Evolutionary conservation across 2,329 filamentous ascomycete species (phyloP), one percentile per base, ranked within the genome.

Genomic region (Fusarium chlamydosporum): DNA sequence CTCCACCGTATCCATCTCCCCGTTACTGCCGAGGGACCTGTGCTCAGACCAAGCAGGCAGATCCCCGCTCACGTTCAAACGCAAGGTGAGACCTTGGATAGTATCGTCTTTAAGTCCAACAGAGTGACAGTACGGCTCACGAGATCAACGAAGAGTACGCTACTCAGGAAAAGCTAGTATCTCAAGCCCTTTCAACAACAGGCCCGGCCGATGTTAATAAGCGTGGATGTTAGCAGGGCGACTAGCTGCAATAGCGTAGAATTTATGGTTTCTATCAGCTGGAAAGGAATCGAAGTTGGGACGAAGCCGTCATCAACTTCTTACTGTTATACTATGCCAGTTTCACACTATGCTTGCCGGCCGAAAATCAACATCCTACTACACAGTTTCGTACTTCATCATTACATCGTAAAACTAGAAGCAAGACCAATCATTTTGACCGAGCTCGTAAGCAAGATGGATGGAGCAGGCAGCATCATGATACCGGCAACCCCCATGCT

Each of bases 21-120:
- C 40, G 31, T 52, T 31, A 66, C 51, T 68, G 61, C 66, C 67
- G 56, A 66, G n/a, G 23, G 67, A 42, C 34, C n/a, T 27, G 50
- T 63, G 48, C 50, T 67, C 33, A 38, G 47, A 50, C 47, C 47
- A 27, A 18, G 16, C 16, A 37, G 33, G 46, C 40, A 48, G 37
- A 40, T 40, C 51, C 35, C 52, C 41, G 52, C 50, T 65, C 45
- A 47, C 27, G n/a, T 26, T 31, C 33, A 43, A 20, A 35, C 27
- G 12, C 46, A 61, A 42, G 13, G 33, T 42, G 38, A 53, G 33
- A 38, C 47, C 18, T 16, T 18, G 18, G 20, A 29, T 20, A 65
- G 38, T 40, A 29, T 9, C 29, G 18, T 48, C 33, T 29, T 20
- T 43, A 27, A 43, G 47, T 56, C 27, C 41, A 51, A 40, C 40